Evolutionary conservation across 2,329 filamentous ascomycete species (phyloP), one percentile per base, ranked within the genome.

Genomic region (Didymella pomorum): DNA sequence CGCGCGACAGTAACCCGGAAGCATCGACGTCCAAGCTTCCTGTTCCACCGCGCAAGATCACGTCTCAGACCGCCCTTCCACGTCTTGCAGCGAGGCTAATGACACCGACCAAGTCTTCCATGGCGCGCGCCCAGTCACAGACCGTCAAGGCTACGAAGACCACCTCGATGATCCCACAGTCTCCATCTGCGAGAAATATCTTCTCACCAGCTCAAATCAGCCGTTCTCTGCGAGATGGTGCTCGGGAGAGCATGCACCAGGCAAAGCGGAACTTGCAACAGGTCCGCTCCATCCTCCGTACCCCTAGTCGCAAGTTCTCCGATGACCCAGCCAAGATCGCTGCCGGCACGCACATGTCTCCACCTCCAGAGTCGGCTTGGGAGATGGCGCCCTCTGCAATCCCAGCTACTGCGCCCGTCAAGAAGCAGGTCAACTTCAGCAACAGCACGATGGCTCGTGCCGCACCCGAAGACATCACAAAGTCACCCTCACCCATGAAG

Each of bases 401-500:
- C 25, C 78, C 86, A 53, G 87, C 86, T 5, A 92, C 89, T 1
- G 90, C 89, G 8, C 87, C 88, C 29, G 84, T 87, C 23, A 90
- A 87, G 75, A 96, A 96, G 79, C 89, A 86, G 55, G 91, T 96
- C 33, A 88, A 90, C 49, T 97, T 96, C 70, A 92, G 90, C 0
- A 89, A 88, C 0, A 87, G 87, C 60, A 88, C 88, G 33, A 84
- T 91, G 64, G 64, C 79, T 73, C 67, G 75, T 58, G 57, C 69
- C 10, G 65, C 73, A 21, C 61, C 67, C 18, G 71, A 20, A 8
- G 35, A 73, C 37, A 41, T 72, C 37, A 66, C 66, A 58, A 72
- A 74, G 50, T 75, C 73, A 28, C 73, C 72, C 11, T 76, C 74
- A 10, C 75, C 73, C 1, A 70, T 74, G 63, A 75, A 76, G 61